A percentile compares a stretch with the other conserved stretches of the same genome.
These are phyloP conservation scores for Schoenoplectus tabernaemontani DNA, from an alignment of 202 grass and related monocot genomes.

Conservation along the genomic window DNA sequence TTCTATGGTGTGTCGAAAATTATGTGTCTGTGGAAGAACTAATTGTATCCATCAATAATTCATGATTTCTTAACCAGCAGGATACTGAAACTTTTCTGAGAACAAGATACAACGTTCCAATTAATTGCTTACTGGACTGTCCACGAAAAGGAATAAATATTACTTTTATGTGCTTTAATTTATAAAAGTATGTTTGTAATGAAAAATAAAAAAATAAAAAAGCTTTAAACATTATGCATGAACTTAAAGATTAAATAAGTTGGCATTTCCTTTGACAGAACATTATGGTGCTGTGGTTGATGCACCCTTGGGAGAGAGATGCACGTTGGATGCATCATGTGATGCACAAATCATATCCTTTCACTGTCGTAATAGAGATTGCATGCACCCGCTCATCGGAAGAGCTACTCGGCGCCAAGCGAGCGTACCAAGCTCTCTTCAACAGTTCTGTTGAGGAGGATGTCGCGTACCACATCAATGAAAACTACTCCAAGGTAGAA, in stretches of 20 bases:
- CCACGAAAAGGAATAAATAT: no score
- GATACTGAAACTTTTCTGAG: no score
- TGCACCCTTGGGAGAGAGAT: constrained; percentile 83
- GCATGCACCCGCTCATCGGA: constrained; percentile 67
- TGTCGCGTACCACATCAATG: constrained; percentile 61
- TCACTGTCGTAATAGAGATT: constrained; percentile 53
- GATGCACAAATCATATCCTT: constrained; percentile 44
- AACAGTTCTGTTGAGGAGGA: constrained; percentile 76
- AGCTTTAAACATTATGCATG: background rate
- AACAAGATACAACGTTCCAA: no score
- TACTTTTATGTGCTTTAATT: no score
- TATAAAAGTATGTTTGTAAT: no score
- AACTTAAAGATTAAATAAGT: background rate
- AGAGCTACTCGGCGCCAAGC: constrained; percentile 59
- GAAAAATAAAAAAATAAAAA: no score
- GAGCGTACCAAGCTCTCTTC: constrained; percentile 70
- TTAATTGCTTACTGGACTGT: no score
- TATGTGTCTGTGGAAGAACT: background rate
- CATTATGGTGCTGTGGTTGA: constrained; percentile 58
- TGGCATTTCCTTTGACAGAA: constrained; percentile 22
- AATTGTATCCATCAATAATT: background rate
- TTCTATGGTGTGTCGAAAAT: background rate
- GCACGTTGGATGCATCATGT: constrained; percentile 62
- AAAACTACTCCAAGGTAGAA: constrained; percentile 29
- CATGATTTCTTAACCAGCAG: background rate